Conservation (phyloP, 306 rosid genomes). For the Phaseolus lunatus region DNA sequence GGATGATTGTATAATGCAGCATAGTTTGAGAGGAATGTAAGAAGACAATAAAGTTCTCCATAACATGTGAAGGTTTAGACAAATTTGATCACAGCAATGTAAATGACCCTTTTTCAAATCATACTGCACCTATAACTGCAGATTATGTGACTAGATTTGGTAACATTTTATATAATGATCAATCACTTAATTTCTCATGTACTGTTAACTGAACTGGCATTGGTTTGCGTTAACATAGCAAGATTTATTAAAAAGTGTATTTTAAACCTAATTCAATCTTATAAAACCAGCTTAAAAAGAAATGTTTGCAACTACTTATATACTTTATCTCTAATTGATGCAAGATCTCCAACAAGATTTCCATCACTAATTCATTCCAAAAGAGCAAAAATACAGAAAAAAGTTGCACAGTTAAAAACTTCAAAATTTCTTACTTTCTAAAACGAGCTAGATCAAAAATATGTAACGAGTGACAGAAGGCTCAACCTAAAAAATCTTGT, state of each 20-base stretch:
- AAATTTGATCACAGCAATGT: not conserved
- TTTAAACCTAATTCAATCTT: no score
- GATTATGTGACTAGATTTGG: conserved; percentile 14
- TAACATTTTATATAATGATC: conserved; percentile 2
- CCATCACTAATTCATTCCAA: conserved; percentile 7
- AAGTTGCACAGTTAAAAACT: conserved; percentile 1
- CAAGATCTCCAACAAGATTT: no score
- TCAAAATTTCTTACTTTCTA: conserved; percentile 6
- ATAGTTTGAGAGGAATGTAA: not conserved
- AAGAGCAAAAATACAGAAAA: not conserved
- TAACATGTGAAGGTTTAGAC: not conserved
- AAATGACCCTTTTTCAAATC: not conserved
- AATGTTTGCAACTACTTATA: no score
- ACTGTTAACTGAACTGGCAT: not conserved
- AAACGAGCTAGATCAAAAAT: not conserved
- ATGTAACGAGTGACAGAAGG: not conserved
- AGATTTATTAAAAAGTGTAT: no score
- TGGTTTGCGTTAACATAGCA: not conserved
- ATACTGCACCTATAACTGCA: conserved; percentile 17
- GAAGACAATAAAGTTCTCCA: not conserved
- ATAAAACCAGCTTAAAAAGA: no score
- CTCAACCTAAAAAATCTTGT: not conserved
- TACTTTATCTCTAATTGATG: no score
- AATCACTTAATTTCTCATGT: not conserved
- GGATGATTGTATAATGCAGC: not conserved